These are phyloP conservation scores for Fraxinus platypoda DNA, from an alignment of 305 asterid genomes.

Conservation along the genomic window DNA sequence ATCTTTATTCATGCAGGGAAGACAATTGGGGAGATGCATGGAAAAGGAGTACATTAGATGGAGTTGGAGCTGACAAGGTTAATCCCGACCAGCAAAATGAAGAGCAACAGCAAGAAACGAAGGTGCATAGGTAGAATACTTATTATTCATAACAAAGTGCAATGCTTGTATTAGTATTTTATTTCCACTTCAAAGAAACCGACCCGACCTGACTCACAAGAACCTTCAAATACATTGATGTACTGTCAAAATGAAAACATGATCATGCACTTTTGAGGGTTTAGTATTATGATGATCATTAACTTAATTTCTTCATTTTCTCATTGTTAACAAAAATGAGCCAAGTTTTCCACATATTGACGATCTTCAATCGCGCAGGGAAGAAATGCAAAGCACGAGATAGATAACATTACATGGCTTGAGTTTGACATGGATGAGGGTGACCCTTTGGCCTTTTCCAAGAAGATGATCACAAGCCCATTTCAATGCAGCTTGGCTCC, in stretches of 20 bases:
- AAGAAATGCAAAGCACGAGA: background rate
- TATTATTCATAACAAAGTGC: background rate
- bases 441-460: slow-evolving; percentile 62
- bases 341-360: background rate
- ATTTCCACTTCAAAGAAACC: background rate
- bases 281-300: background rate
- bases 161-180: background rate
- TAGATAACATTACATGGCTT: slow-evolving; percentile 28
- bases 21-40: background rate
- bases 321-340: background rate
- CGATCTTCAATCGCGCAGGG: background rate
- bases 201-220: background rate
- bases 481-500: slow-evolving; percentile 92
- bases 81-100: background rate
- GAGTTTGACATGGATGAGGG: slow-evolving; percentile 71
- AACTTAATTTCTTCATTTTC: background rate
- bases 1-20: background rate
- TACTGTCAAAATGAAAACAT: background rate
- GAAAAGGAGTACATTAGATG: background rate
- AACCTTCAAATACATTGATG: background rate
- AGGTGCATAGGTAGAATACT: background rate
- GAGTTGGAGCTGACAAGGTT: background rate
- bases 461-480: slow-evolving; percentile 86
- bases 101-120: background rate
- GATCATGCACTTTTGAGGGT: background rate